A percentile compares a stretch with the other conserved stretches of the same genome.
These are phyloP conservation scores for Stromatinia cepivora DNA, from an alignment of 2,329 filamentous ascomycete species.

Conservation along the genomic window DNA sequence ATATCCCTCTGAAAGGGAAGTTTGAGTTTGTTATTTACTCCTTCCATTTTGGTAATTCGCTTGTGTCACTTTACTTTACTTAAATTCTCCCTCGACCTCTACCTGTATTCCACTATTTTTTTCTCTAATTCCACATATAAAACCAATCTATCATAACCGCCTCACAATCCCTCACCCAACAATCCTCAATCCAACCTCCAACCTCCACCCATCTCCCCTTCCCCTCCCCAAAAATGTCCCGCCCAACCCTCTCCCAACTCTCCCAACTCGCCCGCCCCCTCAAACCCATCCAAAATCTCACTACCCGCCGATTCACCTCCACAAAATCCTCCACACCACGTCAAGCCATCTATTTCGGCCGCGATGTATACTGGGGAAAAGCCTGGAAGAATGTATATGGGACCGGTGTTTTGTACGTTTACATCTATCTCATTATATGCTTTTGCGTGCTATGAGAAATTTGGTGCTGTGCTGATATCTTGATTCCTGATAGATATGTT, in stretches of 20 bases:
- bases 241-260: background rate
- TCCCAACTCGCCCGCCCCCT: background rate
- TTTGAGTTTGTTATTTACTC: background rate
- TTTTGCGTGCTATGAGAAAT: background rate
- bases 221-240: background rate
- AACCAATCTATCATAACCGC: no score
- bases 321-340: background rate
- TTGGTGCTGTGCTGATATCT: background rate
- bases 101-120: background rate
- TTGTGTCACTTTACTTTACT: background rate
- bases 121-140: background rate
- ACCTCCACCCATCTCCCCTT: background rate
- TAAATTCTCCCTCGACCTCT: background rate
- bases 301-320: background rate
- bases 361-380: slow-evolving; percentile 18
- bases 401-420: background rate
- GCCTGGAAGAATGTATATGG: background rate
- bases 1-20: background rate
- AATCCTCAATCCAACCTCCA: background rate
- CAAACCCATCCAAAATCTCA: background rate
- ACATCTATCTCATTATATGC: background rate
- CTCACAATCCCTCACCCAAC: background rate
- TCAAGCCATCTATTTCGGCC: slow-evolving; percentile 1
- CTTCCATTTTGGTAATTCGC: background rate
- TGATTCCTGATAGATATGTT: background rate